Base-by-base conservation (phyloP, 2,329 filamentous ascomycete species). In the Biscogniauxia marginata region DNA sequence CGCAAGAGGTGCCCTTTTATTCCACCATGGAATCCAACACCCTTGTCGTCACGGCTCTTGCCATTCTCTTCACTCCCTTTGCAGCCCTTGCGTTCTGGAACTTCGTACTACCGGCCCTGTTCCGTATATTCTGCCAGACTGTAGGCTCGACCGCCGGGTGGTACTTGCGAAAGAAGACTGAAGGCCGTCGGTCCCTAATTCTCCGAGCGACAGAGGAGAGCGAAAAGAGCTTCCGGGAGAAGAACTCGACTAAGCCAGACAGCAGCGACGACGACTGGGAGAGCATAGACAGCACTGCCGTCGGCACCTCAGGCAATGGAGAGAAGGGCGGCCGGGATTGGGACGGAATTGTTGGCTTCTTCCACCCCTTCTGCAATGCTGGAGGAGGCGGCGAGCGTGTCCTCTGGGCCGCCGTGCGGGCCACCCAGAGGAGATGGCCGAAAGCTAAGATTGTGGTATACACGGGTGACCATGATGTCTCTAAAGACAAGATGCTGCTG, bases 311-410 rank as follows among this genome's bases (percentile, higher is more conserved):
- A 71, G 60, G 73, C 71, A 67, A 70, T 56, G 69, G 70, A 48
- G 70, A 74, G 53, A 74, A 74, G 54, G 74, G 71, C 9, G 78
- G 81, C 56, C 77, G 82, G 63, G 81, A 88, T 47, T 97, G 90
- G 90, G 80, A 87, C 59, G 93, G 93, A 25, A 86, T 97, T 52
- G 85, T 98, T 60, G 95, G 91, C 48, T 98, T 99, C 81, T 96
- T 99, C 71, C 95, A 99, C 73, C 95, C 95, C 1, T 99, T 97
- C 73, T 98, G 95, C 75, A 98, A 99, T 77, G 95, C 95, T 50
- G 95, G 95, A 54, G 95, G 95, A 23, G 95, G 95, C 58, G 95
- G 95, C 60, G 95, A 99, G 75, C 83, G 95, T 71, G 95, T 99
- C 46, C 84, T 99, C 22, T 99, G 96, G 91, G 93, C 93, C 54